phyloP scores from a whole-genome alignment of 148 eudicot species.

The Silene conica region DNA sequence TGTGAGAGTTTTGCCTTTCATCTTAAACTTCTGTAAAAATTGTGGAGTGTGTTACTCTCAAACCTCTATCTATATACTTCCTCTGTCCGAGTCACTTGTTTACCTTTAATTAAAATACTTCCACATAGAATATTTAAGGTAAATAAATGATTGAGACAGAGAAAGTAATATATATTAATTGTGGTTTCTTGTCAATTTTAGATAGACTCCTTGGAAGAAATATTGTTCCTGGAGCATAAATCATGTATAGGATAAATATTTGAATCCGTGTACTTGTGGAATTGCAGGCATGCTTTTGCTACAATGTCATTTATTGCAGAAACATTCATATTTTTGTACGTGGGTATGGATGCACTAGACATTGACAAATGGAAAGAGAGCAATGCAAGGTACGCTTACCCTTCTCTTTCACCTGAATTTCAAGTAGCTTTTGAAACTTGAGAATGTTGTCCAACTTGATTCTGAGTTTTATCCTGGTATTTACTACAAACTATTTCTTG shows the following conservation, averaged over 20 bases:
- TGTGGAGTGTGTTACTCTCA: background rate
- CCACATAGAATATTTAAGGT: too few species aligned
- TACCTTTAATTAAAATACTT: too few species aligned
- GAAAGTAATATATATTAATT: too few species aligned
- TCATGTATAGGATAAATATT: background rate
- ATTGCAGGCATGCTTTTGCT: conserved; percentile 82
- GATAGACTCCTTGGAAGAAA: background rate
- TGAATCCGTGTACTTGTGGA: background rate
- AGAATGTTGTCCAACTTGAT: background rate
- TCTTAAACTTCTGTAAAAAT: background rate
- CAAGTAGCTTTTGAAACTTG: background rate
- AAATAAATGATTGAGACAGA: too few species aligned
- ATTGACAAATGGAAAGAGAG: conserved; percentile 76
- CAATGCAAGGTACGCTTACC: conserved; percentile 46
- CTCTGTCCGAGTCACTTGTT: too few species aligned
- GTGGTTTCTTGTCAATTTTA: background rate
- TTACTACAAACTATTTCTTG: too few species aligned
- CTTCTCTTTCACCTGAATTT: background rate
- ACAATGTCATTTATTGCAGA: conserved; percentile 79
- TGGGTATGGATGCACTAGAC: conserved; percentile 90
- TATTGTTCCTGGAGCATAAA: background rate
- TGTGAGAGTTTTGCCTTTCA: conserved; percentile 36
- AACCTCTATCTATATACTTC: background rate
- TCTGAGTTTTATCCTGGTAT: background rate
- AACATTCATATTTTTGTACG: conserved; percentile 84